Percentiles rank a stretch among this genome's conserved stretches.
phyloP scores from a whole-genome alignment of 192 early-diverging fungal species.

The Umbelopsis ramanniana region DNA sequence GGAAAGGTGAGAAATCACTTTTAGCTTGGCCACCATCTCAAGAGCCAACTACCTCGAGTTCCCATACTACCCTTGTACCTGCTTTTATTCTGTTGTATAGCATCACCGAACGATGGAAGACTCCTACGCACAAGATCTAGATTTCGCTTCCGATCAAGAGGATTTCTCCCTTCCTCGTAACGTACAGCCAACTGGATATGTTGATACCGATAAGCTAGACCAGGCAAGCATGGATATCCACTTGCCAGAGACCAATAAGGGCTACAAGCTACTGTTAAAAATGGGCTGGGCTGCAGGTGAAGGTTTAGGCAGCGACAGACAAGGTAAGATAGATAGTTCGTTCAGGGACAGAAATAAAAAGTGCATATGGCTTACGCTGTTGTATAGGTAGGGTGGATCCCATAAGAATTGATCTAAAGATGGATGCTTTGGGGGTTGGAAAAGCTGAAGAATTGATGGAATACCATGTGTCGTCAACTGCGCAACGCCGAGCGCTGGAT shows the following conservation, averaged over 20 bases:
- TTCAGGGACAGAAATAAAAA: neutral
- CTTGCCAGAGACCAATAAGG: conserved; percentile 63
- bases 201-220: conserved; percentile 25
- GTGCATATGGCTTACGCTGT: neutral
- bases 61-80: conserved; percentile 12
- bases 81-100: neutral
- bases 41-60: neutral
- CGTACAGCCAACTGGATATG: conserved; percentile 20
- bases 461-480: conserved; percentile 59
- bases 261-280: conserved; percentile 68
- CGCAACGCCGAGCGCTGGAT: conserved; percentile 65
- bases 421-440: conserved; percentile 69
- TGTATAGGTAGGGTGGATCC: conserved; percentile 68
- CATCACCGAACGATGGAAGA: neutral
- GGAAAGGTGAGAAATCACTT: conserved; percentile 18
- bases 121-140: neutral
- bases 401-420: conserved; percentile 67
- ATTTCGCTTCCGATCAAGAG: neutral
- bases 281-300: conserved; percentile 73
- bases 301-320: conserved; percentile 59
- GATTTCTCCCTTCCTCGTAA: conserved; percentile 29
- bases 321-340: conserved; percentile 49
- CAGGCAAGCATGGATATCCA: conserved; percentile 62
- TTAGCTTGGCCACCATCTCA: neutral
- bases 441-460: conserved; percentile 58